Conservation (phyloP, 169 alveolate genomes). For the Cryptosporidium sp. region DNA sequence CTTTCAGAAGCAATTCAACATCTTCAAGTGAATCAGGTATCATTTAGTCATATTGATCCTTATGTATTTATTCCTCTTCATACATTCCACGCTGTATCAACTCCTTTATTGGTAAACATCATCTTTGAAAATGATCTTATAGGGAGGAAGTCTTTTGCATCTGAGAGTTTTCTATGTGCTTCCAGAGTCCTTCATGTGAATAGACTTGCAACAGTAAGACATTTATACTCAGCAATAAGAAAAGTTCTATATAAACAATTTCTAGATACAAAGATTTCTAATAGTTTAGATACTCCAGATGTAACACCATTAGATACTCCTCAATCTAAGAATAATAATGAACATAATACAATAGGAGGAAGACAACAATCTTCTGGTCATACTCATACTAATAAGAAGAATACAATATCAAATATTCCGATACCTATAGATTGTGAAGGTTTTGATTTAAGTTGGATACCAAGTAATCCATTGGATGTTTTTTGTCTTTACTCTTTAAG, state of each 20-base stretch:
- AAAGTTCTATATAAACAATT: slow-evolving; percentile 37
- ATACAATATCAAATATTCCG: not conserved
- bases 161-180: slow-evolving; percentile 45
- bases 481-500: slow-evolving; percentile 84
- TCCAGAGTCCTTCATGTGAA: slow-evolving; percentile 44
- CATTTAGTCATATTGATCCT: slow-evolving; percentile 44
- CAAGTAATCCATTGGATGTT: slow-evolving; percentile 81
- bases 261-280: slow-evolving; percentile 18
- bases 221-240: slow-evolving; percentile 27
- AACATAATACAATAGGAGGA: not conserved
- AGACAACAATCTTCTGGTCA: slow-evolving; percentile 2
- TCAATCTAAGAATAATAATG: slow-evolving; percentile 22
- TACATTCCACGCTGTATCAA: slow-evolving; percentile 41
- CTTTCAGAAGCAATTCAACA: slow-evolving; percentile 49
- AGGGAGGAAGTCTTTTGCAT: slow-evolving; percentile 53
- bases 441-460: slow-evolving; percentile 79
- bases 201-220: slow-evolving; percentile 60
- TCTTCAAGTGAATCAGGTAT: slow-evolving; percentile 44
- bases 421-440: not conserved
- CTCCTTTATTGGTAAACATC: slow-evolving; percentile 34
- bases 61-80: slow-evolving; percentile 55
- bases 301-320: slow-evolving; percentile 19
- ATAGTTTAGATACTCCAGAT: not conserved
- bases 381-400: not conserved
- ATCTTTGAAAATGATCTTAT: slow-evolving; percentile 46